phyloP scores from a whole-genome alignment of 2,329 filamentous ascomycete species.

The Sporothrix pseudoabietina region DNA sequence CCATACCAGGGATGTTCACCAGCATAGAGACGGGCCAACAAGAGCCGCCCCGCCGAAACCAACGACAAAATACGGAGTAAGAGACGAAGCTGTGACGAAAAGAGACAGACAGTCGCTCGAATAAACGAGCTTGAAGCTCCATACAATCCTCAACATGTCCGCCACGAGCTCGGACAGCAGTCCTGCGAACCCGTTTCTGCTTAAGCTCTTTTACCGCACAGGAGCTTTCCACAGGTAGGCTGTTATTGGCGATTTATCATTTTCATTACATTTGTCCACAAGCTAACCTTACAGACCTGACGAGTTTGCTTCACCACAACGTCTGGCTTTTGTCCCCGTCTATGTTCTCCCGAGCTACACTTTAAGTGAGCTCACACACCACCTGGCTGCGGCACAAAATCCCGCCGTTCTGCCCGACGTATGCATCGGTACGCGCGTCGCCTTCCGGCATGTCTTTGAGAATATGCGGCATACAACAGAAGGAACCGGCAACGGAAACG shows the following conservation, averaged over 20 bases:
- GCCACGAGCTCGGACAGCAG: conserved; percentile 48
- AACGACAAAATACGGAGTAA: background rate
- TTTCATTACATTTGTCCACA: no score
- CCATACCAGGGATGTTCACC: conserved; percentile 22
- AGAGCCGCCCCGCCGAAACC: background rate
- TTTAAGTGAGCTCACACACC: conserved; percentile 75
- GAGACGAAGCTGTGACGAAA: background rate
- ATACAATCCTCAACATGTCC: conserved; percentile 14
- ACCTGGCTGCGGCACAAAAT: conserved; percentile 64
- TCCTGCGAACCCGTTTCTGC: conserved; percentile 67
- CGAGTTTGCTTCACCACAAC: conserved; percentile 64
- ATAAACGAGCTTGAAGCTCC: background rate
- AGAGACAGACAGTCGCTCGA: background rate
- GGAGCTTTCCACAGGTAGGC: conserved; percentile 70
- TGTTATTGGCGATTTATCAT: background rate
- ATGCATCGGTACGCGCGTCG: conserved; percentile 78
- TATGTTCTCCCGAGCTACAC: conserved; percentile 87
- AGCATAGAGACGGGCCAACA: conserved; percentile 8
- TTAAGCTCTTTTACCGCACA: conserved; percentile 81
- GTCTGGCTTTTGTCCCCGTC: conserved; percentile 72
- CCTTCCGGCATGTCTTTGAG: conserved; percentile 82
- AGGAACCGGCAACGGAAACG: conserved; percentile 35
- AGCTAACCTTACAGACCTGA: conserved; percentile 56
- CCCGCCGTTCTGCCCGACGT: conserved; percentile 67
- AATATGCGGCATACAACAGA: conserved; percentile 56